These are phyloP conservation scores for Aschersonia sp. DNA, from an alignment of 2,329 filamentous ascomycete genomes.

Conservation along the genomic window DNA sequence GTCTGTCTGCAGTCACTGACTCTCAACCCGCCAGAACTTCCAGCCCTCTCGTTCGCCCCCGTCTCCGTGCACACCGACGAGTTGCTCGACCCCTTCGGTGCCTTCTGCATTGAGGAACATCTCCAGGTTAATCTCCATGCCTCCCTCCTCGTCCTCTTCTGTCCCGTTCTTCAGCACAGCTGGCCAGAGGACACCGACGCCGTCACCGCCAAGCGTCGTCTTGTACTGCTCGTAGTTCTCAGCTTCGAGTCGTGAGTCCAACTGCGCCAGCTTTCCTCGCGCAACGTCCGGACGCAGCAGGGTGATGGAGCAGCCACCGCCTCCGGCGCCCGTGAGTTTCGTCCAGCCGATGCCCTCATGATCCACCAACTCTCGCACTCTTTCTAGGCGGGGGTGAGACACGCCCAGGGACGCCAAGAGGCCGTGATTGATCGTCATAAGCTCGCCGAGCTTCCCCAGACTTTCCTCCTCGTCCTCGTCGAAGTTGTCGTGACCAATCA, in stretches of 20 bases:
- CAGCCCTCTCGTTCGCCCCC: slow-evolving; percentile 61
- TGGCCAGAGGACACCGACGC: slow-evolving; percentile 87
- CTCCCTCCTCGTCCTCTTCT: slow-evolving; percentile 64
- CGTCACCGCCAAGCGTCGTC: slow-evolving; percentile 82
- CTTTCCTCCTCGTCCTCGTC: slow-evolving; percentile 48
- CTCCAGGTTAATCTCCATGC: slow-evolving; percentile 86
- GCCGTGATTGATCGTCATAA: slow-evolving; percentile 91
- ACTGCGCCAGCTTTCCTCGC: slow-evolving; percentile 37
- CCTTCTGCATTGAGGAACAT: slow-evolving; percentile 69
- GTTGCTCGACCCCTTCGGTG: slow-evolving; percentile 68
- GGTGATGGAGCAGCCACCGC: slow-evolving; percentile 91
- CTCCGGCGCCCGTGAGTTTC: slow-evolving; percentile 90
- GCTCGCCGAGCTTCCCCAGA: slow-evolving; percentile 64
- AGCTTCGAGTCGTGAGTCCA: slow-evolving; percentile 50
- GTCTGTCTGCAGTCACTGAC: slow-evolving; percentile 11
- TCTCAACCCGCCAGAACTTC: slow-evolving; percentile 71
- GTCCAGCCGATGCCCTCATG: slow-evolving; percentile 88
- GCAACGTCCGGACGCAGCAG: slow-evolving; percentile 57
- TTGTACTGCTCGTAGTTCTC: slow-evolving; percentile 77
- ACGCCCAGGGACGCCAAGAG: slow-evolving; percentile 83
- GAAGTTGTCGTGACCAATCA: slow-evolving; percentile 50
- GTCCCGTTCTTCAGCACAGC: slow-evolving; percentile 76
- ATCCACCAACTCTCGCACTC: slow-evolving; percentile 82
- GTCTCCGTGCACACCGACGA: slow-evolving; percentile 67
- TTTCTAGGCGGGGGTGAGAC: slow-evolving; percentile 84